Conservation (phyloP, 768 basidiomycete genomes). For the Astraeus odoratus region DNA sequence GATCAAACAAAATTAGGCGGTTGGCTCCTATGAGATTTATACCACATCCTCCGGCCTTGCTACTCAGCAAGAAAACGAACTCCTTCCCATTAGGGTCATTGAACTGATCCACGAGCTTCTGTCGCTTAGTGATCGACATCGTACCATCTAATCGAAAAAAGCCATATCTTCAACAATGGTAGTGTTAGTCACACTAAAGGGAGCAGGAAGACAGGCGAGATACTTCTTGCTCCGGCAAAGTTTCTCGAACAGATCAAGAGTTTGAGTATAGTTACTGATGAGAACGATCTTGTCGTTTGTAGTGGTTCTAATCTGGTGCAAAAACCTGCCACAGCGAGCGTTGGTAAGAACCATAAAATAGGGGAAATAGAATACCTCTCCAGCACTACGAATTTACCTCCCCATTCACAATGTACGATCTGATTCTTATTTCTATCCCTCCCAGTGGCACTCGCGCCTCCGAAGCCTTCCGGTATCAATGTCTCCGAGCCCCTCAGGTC, state of each 20-base stretch:
- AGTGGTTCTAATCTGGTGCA: conserved; percentile 72
- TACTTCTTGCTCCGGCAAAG: conserved; percentile 82
- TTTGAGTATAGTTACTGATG: conserved; percentile 96
- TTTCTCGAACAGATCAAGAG: conserved; percentile 88
- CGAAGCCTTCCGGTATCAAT: conserved; percentile 77
- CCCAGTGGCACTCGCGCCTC: conserved; percentile 40
- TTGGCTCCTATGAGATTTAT: conserved; percentile 97
- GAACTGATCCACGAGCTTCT: conserved; percentile 94
- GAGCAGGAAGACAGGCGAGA: conserved; percentile 10
- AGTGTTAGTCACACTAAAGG: not conserved
- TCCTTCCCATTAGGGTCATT: conserved; percentile 91
- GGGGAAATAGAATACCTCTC: conserved; percentile 53
- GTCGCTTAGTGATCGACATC: conserved; percentile 86
- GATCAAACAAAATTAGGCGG: conserved; percentile 91
- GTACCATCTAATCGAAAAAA: conserved; percentile 93
- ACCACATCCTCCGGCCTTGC: conserved; percentile 93
- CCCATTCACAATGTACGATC: conserved; percentile 68
- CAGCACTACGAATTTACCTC: conserved; percentile 90
- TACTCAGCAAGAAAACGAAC: conserved; percentile 90
- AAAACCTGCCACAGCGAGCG: conserved; percentile 50
- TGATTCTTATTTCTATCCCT: conserved; percentile 36
- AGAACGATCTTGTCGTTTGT: conserved; percentile 94
- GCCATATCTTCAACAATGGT: conserved; percentile 57
- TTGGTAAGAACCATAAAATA: not conserved
- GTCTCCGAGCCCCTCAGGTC: conserved; percentile 79